phyloP scores from a whole-genome alignment of 225 moss, liverwort and hornwort species.

The Sphagnum contortum region DNA sequence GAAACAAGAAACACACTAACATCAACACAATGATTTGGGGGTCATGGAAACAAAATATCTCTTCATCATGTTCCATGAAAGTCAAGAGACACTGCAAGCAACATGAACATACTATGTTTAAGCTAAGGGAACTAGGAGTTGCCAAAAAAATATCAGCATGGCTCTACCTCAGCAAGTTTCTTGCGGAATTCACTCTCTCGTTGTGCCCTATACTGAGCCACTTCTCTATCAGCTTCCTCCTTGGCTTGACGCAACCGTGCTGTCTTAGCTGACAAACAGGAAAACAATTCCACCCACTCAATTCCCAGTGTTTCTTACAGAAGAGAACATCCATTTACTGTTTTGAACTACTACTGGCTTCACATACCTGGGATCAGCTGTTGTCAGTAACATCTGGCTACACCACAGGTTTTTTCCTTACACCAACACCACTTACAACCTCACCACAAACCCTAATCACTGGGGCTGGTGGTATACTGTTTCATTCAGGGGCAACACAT shows the following conservation, averaged over 20 bases:
- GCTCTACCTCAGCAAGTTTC: conserved; percentile 47
- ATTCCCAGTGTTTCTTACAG: no score
- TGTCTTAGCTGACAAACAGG: conserved; percentile 39
- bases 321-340: background rate
- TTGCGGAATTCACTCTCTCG: conserved; percentile 84
- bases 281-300: no score
- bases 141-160: no score
- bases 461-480: no score
- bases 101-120: background rate
- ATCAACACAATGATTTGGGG: background rate
- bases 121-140: background rate
- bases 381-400: no score
- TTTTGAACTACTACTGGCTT: background rate
- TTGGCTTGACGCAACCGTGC: conserved; percentile 80
- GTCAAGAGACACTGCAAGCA: no score
- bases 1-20: background rate
- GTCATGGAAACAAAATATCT: no score
- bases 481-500: no score
- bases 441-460: no score
- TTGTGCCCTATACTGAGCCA: conserved; percentile 77
- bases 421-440: background rate
- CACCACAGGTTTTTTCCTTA: background rate
- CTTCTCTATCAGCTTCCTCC: conserved; percentile 93
- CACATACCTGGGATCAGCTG: background rate
- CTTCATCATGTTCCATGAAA: no score